Percentiles rank a stretch among this genome's conserved stretches.
phyloP scores from a whole-genome alignment of 1,284 basidiomycete species.

The Somion occarium region DNA sequence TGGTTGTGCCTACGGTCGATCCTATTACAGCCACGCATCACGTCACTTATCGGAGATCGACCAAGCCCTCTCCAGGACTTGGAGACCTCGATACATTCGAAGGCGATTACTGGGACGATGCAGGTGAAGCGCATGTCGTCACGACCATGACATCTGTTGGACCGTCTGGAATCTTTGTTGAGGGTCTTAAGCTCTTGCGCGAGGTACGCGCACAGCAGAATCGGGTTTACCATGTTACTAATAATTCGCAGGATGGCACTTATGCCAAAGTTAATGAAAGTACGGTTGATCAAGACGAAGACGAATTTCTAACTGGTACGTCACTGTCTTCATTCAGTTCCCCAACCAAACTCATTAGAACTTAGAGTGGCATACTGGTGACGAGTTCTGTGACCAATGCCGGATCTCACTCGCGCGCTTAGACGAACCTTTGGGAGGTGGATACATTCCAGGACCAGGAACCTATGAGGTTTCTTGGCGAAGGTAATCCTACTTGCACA shows the following conservation, averaged over 20 bases:
- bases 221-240: background rate
- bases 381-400: conserved; percentile 56
- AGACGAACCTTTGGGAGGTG: conserved; percentile 36
- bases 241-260: conserved; percentile 36
- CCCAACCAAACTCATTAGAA: background rate
- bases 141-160: conserved; percentile 48
- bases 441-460: conserved; percentile 44
- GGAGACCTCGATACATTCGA: conserved; percentile 57
- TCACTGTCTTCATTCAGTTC: background rate
- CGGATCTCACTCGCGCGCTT: conserved; percentile 42
- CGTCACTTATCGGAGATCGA: conserved; percentile 43
- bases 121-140: conserved; percentile 51
- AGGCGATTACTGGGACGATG: conserved; percentile 47
- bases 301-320: conserved; percentile 30
- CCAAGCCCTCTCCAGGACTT: conserved; percentile 34
- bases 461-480: conserved; percentile 62
- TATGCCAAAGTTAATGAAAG: conserved; percentile 41
- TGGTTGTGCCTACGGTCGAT: conserved; percentile 53
- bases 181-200: conserved; percentile 40
- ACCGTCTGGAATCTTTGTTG: conserved; percentile 50
- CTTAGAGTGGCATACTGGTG: conserved; percentile 58
- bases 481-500: conserved; percentile 48
- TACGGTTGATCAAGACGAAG: conserved; percentile 31
- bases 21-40: conserved; percentile 49
- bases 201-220: conserved; percentile 33